phyloP scores from a whole-genome alignment of 2,329 filamentous ascomycete genomes.

The Colletotrichum melonis region DNA sequence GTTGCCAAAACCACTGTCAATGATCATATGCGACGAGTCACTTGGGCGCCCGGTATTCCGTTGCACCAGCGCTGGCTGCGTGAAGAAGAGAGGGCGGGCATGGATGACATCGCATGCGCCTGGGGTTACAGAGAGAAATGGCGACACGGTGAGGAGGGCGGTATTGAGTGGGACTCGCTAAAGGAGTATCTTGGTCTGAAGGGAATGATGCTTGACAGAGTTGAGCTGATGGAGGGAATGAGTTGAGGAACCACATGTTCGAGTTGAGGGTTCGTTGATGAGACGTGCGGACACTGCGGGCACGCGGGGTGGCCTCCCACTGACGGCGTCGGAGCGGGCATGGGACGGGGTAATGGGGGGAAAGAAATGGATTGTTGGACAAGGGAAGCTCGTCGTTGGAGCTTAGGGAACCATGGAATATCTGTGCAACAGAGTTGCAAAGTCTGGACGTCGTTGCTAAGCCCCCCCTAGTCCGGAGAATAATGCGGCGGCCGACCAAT shows the following conservation, averaged over 20 bases:
- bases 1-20: constrained; percentile 89
- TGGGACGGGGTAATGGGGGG: constrained; percentile 19
- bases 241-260: constrained; percentile 38
- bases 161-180: constrained; percentile 87
- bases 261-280: constrained; percentile 21
- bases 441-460: constrained; percentile 33
- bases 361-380: constrained; percentile 5
- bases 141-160: constrained; percentile 89
- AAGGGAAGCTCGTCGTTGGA: constrained; percentile 30
- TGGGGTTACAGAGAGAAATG: constrained; percentile 91
- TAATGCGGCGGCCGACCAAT: constrained; percentile 33
- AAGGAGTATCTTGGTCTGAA: constrained; percentile 84
- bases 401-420: constrained; percentile 23
- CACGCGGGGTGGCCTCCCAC: constrained; percentile 5
- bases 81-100: constrained; percentile 88
- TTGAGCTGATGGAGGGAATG: constrained; percentile 95
- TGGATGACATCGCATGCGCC: constrained; percentile 86
- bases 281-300: constrained; percentile 16
- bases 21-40: constrained; percentile 94
- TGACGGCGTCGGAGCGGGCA: constrained; percentile 10
- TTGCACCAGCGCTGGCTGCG: constrained; percentile 85
- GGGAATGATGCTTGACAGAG: constrained; percentile 90
- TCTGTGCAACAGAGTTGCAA: constrained; percentile 12
- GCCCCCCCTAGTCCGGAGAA: constrained; percentile 36
- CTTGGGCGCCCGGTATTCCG: constrained; percentile 86